These are phyloP conservation scores for Arthroderma uncinatum DNA, from an alignment of 2,329 filamentous ascomycete genomes.

Conservation along the genomic window DNA sequence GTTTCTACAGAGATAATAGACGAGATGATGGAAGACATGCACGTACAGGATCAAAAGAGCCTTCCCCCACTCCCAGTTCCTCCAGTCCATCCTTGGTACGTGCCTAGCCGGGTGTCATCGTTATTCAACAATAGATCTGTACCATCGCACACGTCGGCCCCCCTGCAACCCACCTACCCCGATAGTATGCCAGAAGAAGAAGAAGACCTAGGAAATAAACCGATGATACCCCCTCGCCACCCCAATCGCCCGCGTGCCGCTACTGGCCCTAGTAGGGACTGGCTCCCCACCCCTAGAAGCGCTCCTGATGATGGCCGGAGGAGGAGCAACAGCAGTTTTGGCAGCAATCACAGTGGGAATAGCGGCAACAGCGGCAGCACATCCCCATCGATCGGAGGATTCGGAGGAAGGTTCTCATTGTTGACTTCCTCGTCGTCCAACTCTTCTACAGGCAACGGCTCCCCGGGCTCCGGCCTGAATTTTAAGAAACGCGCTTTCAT, in stretches of 20 bases:
- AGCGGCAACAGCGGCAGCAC: not conserved
- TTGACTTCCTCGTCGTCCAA: not conserved
- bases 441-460: not conserved
- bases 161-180: not conserved
- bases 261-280: not conserved
- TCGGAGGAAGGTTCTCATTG: not conserved
- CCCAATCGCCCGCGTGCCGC: not conserved
- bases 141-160: not conserved
- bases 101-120: not conserved
- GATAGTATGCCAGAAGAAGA: not conserved
- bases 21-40: conserved; percentile 6
- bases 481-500: conserved; percentile 6
- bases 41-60: not conserved
- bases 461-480: not conserved
- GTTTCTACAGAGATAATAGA: not conserved
- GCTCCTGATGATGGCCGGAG: not conserved
- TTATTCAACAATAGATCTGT: not conserved
- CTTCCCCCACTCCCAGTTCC: not conserved
- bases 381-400: not conserved
- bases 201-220: not conserved
- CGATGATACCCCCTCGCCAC: not conserved
- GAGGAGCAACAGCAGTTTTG: conserved; percentile 2
- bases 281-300: not conserved
- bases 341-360: not conserved
- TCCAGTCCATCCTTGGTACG: conserved; percentile 1